These are phyloP conservation scores for Emmonsiellopsis sp. DNA, from an alignment of 2,329 filamentous ascomycete genomes.

Conservation along the genomic window DNA sequence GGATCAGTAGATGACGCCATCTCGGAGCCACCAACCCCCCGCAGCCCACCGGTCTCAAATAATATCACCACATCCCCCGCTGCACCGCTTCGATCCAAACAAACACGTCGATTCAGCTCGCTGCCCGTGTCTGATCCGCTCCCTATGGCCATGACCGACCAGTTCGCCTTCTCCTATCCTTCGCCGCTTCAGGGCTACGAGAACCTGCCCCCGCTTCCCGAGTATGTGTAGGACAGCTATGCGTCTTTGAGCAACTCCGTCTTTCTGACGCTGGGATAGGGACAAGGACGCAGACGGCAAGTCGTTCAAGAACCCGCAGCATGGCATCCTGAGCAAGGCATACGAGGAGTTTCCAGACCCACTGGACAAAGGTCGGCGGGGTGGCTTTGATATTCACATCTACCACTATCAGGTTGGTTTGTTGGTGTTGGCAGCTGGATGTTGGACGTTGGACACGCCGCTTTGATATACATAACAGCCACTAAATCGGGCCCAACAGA, in stretches of 20 bases:
- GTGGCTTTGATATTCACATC: conserved; percentile 79
- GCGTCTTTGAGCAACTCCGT: background rate
- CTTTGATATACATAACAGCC: background rate
- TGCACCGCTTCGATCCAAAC: background rate
- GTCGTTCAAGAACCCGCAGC: conserved; percentile 58
- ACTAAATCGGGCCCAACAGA: conserved; percentile 23
- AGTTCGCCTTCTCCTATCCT: conserved; percentile 44
- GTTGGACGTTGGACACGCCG: background rate
- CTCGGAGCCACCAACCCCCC: too few relatives aligned
- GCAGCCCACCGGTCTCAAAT: background rate
- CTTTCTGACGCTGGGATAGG: conserved; percentile 19
- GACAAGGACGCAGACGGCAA: conserved; percentile 65
- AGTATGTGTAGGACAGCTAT: conserved; percentile 21
- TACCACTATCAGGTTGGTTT: conserved; percentile 57
- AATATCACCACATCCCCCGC: too few relatives aligned
- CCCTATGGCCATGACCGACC: conserved; percentile 36
- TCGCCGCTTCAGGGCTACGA: conserved; percentile 46
- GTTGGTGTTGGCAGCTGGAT: conserved; percentile 6
- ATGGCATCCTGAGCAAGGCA: conserved; percentile 47
- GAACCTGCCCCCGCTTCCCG: conserved; percentile 36
- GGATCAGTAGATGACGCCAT: too few relatives aligned
- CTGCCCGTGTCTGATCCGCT: background rate
- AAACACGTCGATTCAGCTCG: background rate
- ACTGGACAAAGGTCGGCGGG: conserved; percentile 54
- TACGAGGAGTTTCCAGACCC: conserved; percentile 63